Conservation (phyloP, 2,329 filamentous ascomycete genomes). For the Colletotrichum sp. region DNA sequence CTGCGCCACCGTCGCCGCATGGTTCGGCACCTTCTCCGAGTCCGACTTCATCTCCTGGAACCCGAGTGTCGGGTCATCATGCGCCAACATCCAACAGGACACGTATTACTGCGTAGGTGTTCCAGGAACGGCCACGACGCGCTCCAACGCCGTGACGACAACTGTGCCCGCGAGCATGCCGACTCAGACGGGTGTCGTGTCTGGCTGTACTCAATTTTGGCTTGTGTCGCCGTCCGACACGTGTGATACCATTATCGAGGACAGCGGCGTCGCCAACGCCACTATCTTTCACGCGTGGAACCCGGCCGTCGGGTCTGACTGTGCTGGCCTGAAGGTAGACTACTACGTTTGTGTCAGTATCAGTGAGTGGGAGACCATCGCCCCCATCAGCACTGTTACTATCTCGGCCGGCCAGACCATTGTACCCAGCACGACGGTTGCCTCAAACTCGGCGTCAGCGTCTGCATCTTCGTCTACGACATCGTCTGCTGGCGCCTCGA, state of each 20-base stretch:
- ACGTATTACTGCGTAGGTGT: background rate
- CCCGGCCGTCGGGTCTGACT: background rate
- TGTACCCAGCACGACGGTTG: background rate
- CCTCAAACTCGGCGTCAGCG: background rate
- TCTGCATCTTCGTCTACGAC: background rate
- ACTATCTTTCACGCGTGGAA: background rate
- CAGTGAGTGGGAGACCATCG: background rate
- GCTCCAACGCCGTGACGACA: background rate
- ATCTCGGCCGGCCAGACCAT: background rate
- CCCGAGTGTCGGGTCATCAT: background rate
- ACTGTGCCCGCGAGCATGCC: background rate
- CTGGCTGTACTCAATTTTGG: constrained; percentile 12
- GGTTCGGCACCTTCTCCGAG: background rate
- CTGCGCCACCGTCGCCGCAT: background rate
- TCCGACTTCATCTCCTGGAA: background rate
- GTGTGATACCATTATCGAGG: background rate
- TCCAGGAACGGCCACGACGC: background rate
- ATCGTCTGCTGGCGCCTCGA: background rate
- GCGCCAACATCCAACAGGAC: background rate
- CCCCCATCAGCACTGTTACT: background rate
- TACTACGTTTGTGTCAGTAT: background rate
- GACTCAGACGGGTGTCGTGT: constrained; percentile 5
- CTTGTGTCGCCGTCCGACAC: background rate
- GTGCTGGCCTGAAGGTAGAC: background rate
- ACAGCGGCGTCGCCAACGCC: background rate